Base-by-base conservation (phyloP, 441 rosid species). In the Bocquillonia castaneifolia region DNA sequence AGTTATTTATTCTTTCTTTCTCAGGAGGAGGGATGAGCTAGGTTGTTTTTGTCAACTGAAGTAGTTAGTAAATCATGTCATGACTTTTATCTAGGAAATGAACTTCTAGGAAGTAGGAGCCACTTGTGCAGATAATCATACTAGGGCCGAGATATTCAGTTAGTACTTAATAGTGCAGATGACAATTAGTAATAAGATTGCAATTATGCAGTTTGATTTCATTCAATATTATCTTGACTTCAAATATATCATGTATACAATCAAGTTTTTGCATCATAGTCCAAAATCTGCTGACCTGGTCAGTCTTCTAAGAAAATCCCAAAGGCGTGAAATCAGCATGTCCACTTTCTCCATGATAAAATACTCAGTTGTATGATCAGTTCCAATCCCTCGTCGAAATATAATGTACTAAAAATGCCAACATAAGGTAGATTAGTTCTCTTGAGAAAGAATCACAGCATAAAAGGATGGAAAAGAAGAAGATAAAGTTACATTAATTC, bases 301-400 rank as follows among this genome's bases (percentile, higher is more conserved):
- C 62, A 75, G 34, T 23, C 10, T 78, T 71, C 85, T 67, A 59
- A 89, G 74, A 79, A 3, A 80, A 66, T 85, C 74, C 99, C 97
- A 91, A 72, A 85, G 66, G 52, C 93, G 95, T 70, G 83, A 66
- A 69, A 93, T 85, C 62, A 93, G 81, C 77, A 87, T 84, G 78
- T 93, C 95, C 68, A 93, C 79, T 77, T 93, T 93, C 84, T 88
- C 97, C 89, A 88, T 77, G 84, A 88, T 71, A 79, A 93, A 93
- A 78, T 77, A 91, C 76, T 85, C 93, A 17, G 85, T 79, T 72
- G 93, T 93, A 63, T 64, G 80, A 82, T 93, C 98, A 67, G 86
- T 56, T 73, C 98, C 98, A 68, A 93, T 88, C 69, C 98, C 97
- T 55, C 98, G 93, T 62, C 98, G 86, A 83, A 93, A 93, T 77